Evolutionary conservation across 306 rosid species (phyloP).

Genomic region (Castanopsis chinensis): DNA sequence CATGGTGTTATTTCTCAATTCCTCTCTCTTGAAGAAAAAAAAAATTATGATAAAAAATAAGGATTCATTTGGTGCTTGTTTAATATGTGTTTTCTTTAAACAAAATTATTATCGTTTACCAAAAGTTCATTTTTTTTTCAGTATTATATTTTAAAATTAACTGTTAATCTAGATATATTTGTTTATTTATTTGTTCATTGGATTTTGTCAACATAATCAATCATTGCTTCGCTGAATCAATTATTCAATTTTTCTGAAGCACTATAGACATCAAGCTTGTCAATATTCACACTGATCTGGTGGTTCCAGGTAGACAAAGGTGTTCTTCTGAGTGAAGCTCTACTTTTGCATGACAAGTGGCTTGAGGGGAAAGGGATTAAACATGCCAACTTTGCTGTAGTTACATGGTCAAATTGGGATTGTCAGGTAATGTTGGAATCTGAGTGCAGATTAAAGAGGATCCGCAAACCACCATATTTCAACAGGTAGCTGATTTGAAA

Average conservation of each 20-base stretch:
- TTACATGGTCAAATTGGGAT: slow-evolving; percentile 36
- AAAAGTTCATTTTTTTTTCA: too few relatives aligned
- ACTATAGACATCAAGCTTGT: not conserved
- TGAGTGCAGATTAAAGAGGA: slow-evolving; percentile 26
- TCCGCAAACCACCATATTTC: slow-evolving; percentile 25
- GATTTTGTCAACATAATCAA: too few relatives aligned
- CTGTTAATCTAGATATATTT: too few relatives aligned
- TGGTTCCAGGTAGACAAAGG: slow-evolving; percentile 29
- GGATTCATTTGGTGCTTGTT: too few relatives aligned
- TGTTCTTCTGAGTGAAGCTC: slow-evolving; percentile 19
- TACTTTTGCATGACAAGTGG: slow-evolving; percentile 29
- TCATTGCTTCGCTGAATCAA: not conserved
- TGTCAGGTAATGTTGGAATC: slow-evolving; percentile 34
- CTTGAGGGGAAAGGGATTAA: slow-evolving; percentile 26
- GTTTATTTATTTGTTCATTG: too few relatives aligned
- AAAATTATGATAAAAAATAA: too few relatives aligned
- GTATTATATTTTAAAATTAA: too few relatives aligned
- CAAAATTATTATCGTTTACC: too few relatives aligned
- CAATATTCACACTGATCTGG: not conserved
- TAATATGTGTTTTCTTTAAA: too few relatives aligned
- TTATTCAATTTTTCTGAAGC: not conserved
- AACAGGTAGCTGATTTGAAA: slow-evolving; percentile 7
- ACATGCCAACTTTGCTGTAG: slow-evolving; percentile 25
- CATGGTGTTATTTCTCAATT: not conserved
- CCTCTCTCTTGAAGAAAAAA: not conserved